phyloP scores from a whole-genome alignment of 352 stramenopile species.

The Pythium pyrilobum region DNA sequence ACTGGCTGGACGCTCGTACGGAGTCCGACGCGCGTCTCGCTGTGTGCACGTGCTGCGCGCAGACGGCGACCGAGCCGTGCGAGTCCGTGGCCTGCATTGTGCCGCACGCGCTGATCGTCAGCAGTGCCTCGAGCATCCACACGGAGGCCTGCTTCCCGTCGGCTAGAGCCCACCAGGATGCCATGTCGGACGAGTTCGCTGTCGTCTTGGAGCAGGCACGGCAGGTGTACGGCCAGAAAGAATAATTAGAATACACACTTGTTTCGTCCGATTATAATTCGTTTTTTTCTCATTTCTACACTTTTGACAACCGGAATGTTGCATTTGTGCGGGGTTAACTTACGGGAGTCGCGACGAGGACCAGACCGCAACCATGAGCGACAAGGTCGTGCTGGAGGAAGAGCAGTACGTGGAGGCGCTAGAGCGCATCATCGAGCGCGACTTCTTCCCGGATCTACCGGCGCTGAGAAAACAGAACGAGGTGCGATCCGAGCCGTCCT shows the following conservation, averaged over 20 bases:
- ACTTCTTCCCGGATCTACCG: conserved; percentile 80
- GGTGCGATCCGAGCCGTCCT: conserved; percentile 16
- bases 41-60: conserved; percentile 33
- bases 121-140: conserved; percentile 8
- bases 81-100: conserved; percentile 50
- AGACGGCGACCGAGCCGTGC: conserved; percentile 31
- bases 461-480: conserved; percentile 49
- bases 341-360: conserved; percentile 5
- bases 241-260: conserved; percentile 4
- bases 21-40: conserved; percentile 29
- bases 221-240: conserved; percentile 31
- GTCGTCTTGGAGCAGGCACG: conserved; percentile 31
- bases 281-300: neutral
- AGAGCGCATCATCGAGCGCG: conserved; percentile 78
- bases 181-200: conserved; percentile 31
- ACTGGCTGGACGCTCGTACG: neutral
- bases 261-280: too few relatives aligned
- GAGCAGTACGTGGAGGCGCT: conserved; percentile 73
- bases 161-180: conserved; percentile 7
- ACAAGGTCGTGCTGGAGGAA: conserved; percentile 73
- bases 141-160: conserved; percentile 13
- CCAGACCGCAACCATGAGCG: conserved; percentile 12
- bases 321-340: too few relatives aligned
- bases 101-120: conserved; percentile 48
- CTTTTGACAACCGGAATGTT: too few relatives aligned